Evolutionary conservation across 495 filamentous ascomycete species (phyloP).

Genomic region (Tuber magnatum): DNA sequence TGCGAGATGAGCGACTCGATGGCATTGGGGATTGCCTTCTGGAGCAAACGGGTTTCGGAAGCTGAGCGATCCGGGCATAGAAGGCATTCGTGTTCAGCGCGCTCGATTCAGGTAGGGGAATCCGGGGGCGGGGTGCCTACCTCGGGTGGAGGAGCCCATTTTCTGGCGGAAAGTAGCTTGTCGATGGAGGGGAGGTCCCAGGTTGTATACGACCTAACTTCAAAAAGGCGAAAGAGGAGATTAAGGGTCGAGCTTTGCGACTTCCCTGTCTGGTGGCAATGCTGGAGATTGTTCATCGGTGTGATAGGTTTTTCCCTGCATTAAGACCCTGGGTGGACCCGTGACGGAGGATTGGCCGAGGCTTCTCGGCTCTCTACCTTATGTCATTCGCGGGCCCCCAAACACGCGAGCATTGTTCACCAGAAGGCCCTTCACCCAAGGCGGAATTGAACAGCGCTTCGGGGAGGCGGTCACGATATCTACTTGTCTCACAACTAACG

Average conservation of each 20-base stretch:
- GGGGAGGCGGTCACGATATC: background rate
- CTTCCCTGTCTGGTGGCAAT: background rate
- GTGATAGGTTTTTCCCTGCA: background rate
- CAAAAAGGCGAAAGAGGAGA: background rate
- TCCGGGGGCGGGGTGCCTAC: background rate
- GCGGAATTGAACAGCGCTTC: background rate
- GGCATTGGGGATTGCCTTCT: background rate
- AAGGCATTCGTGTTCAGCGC: background rate
- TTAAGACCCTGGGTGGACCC: background rate
- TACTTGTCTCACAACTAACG: background rate
- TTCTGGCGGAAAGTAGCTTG: background rate
- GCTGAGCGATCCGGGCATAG: background rate
- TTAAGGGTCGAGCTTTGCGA: background rate
- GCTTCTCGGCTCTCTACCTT: background rate
- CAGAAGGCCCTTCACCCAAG: background rate
- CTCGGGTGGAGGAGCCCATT: background rate
- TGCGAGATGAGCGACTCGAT: background rate
- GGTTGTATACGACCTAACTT: background rate
- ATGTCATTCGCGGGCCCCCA: background rate
- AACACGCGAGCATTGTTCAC: background rate
- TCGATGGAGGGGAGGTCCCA: background rate
- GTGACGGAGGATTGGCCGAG: background rate
- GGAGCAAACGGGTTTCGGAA: background rate
- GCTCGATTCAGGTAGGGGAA: background rate
- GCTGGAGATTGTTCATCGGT: background rate